These are phyloP conservation scores for Trypanosoma mega DNA, from an alignment of 208 protist genomes.

Conservation along the genomic window DNA sequence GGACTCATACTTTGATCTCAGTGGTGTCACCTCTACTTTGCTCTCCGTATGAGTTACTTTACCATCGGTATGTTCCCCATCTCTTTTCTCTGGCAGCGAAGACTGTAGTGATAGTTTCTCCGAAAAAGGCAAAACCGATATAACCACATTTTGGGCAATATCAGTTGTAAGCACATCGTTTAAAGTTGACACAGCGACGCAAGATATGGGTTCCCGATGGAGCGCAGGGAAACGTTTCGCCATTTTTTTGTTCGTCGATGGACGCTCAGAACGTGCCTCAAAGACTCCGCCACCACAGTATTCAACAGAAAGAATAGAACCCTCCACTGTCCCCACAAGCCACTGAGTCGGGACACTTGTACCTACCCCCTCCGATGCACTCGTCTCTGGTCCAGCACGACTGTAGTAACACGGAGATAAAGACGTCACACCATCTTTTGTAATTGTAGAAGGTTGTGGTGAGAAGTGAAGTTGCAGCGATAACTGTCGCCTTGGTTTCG, in stretches of 20 bases:
- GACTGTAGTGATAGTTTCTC: background rate
- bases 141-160: constrained; percentile 79
- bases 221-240: constrained; percentile 38
- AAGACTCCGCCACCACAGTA: constrained; percentile 17
- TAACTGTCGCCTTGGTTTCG: constrained; percentile 10
- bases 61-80: background rate
- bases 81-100: background rate
- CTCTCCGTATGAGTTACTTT: background rate
- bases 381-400: background rate
- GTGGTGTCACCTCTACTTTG: background rate
- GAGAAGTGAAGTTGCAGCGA: constrained; percentile 25
- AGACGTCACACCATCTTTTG: constrained; percentile 61
- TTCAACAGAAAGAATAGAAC: constrained; percentile 32
- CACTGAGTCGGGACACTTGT: constrained; percentile 49
- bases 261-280: constrained; percentile 4
- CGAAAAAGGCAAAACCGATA: constrained; percentile 47
- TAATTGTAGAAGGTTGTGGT: constrained; percentile 29
- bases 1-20: constrained; percentile 15
- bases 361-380: constrained; percentile 36
- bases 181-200: constrained; percentile 55
- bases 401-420: constrained; percentile 27
- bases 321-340: constrained; percentile 68
- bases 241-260: constrained; percentile 17
- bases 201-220: constrained; percentile 78
- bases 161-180: constrained; percentile 77